Base-by-base conservation (phyloP, 208 protist genomes). In the Trypanosoma brucei region DNA sequence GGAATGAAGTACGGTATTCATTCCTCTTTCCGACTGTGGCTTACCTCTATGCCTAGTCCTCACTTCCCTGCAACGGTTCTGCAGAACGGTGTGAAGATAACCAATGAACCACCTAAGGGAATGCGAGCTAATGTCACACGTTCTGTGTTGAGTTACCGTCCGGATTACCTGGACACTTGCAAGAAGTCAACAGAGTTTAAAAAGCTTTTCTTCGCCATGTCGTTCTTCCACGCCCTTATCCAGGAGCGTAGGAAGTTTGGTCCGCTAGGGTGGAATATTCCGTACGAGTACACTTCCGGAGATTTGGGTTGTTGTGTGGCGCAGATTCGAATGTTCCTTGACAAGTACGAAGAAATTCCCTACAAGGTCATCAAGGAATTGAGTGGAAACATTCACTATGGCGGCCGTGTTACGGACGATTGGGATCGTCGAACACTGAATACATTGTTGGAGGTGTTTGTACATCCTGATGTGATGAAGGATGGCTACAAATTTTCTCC, bases 181-280 rank as follows among this genome's bases (percentile, higher is more conserved):
- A 81, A 77, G 45, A 96, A 97, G 78, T 78, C 92, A 8, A 68
- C 52, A 9, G 86, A 84, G 56, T 97, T 97, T 75, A 94, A 96
- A 61, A 98, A 97, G 77, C 77, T 99, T 6, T 91, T 98, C 55
- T 99, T 98, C 75, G 77, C 92, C 55, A 83, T 99, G 70, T 96
- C 85, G 59, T 98, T 99, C 79, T 99, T 99, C 86, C 98, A 99
- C 80, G 95, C 95, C 2, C 70, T 98, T 39, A 87, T 99, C 63
- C 93, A 99, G 67, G 98, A 99, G 72, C 81, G 98, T 55, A 82
- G 97, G 61, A 99, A 99, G 83, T 99, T 99, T 75, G 98, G 98
- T 37, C 80, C 98, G 45, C 84, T 99, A 2, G 98, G 98, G 31
- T 99, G 97, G 95, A 99, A 99, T 78, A 98, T 98, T 61, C 79